Base-by-base conservation (phyloP, 768 basidiomycete genomes). In the Termitomyces sp. region DNA sequence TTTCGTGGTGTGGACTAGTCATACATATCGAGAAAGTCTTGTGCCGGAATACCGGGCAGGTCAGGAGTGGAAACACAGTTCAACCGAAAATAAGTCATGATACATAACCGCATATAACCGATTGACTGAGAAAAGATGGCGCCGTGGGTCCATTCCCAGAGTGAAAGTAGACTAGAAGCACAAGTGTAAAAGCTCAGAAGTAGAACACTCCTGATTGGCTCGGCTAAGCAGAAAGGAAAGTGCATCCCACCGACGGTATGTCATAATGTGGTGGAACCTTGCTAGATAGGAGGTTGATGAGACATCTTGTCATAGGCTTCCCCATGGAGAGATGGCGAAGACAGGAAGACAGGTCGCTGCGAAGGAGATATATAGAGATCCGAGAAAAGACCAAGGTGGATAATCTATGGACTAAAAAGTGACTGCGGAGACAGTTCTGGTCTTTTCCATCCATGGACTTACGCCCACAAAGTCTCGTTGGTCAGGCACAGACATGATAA, bases 1-100 rank as follows among this genome's bases (percentile, higher is more conserved):
- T 64, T n/a, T 64, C 53, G 50, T 61, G 61, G 61, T 54, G 57
- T 59, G 32, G 52, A 30, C 14, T 61, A 54, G 54, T 26, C 56
- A 61, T 56, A 61, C 56, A 61, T 56, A 61, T 64, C 48, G 52
- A 55, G 60, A 20, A 13, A 59, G 33, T 16, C 47, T 18, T 26
- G 23, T 50, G 49, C 44, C 57, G 50, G 50, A 40, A 50, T 52
- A 59, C 59, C 59, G 51, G 63, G 57, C 16, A 60, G 53, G 56
- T 52, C 6, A 28, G 40, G 26, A 48, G 36, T 38, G 55, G 63
- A 50, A 40, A 44, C 46, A 56, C 35, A 36, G 20, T 23, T 52
- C 23, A 14, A 20, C 52, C 41, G 47, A 57, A 53, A 47, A 47
- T 33, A 52, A 51, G 50, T 59, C 36, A 40, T 51, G 49, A 50